phyloP scores from a whole-genome alignment of 148 eudicot genomes.

The Limonium bicolor region DNA sequence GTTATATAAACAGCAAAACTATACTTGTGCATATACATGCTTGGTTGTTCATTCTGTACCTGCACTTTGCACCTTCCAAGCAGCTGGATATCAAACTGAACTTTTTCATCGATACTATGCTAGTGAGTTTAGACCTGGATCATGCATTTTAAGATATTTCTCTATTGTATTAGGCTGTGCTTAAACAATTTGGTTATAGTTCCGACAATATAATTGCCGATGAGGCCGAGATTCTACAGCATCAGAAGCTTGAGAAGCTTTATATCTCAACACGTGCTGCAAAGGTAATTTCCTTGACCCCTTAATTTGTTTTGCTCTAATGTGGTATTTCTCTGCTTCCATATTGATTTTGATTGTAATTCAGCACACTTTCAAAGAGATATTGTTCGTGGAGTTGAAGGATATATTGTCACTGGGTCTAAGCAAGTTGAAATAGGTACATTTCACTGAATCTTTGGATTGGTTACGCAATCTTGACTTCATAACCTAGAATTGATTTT shows the following conservation, averaged over 20 bases:
- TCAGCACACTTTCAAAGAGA: slow-evolving; percentile 99
- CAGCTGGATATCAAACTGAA: too few relatives aligned
- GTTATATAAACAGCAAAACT: too few relatives aligned
- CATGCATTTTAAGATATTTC: too few relatives aligned
- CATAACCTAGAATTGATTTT: neutral
- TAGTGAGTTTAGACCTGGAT: too few relatives aligned
- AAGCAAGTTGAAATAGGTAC: slow-evolving; percentile 96
- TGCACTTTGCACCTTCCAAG: too few relatives aligned
- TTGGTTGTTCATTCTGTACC: too few relatives aligned
- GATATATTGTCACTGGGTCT: slow-evolving; percentile 90
- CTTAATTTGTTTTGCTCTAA: neutral
- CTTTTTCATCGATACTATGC: too few relatives aligned
- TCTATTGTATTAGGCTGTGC: slow-evolving; percentile 84
- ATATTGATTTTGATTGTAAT: slow-evolving; percentile 3
- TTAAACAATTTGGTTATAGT: slow-evolving; percentile 91
- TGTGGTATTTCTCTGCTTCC: slow-evolving; percentile 1
- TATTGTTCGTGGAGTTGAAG: slow-evolving; percentile 97
- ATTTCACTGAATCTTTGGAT: neutral
- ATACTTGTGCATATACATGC: too few relatives aligned
- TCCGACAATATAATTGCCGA: slow-evolving; percentile 65
- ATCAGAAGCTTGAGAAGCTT: slow-evolving; percentile 94
- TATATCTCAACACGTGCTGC: slow-evolving; percentile 93
- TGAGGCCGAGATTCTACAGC: slow-evolving; percentile 71
- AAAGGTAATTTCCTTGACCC: slow-evolving; percentile 43
- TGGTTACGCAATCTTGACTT: neutral